These are phyloP conservation scores for Phytophthora nicotianae DNA, from an alignment of 352 stramenopile genomes.

Conservation along the genomic window DNA sequence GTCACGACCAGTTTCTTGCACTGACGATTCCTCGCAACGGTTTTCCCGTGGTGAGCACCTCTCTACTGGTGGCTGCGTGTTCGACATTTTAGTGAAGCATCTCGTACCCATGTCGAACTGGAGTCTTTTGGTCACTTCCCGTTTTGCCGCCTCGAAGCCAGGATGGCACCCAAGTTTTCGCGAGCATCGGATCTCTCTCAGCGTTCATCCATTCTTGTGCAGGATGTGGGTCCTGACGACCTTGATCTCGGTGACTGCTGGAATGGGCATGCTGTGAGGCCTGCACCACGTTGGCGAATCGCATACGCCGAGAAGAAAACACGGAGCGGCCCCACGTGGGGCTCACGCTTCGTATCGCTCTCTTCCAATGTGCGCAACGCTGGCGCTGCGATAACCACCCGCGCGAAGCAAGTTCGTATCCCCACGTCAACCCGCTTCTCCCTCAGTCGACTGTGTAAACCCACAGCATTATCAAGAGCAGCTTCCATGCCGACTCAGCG, in stretches of 20 bases:
- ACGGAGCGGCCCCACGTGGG: not conserved
- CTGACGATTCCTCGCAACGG: slow-evolving; percentile 16
- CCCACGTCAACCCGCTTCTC: slow-evolving; percentile 1
- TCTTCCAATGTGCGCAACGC: slow-evolving; percentile 18
- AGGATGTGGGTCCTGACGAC: slow-evolving; percentile 20
- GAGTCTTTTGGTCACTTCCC: slow-evolving; percentile 14
- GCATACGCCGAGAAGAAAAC: slow-evolving; percentile 17
- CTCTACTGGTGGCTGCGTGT: slow-evolving; percentile 4
- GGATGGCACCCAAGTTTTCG: slow-evolving; percentile 14
- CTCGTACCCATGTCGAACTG: slow-evolving; percentile 2
- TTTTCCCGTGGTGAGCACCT: slow-evolving; percentile 6
- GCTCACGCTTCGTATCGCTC: slow-evolving; percentile 18
- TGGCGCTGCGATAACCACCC: slow-evolving; percentile 9
- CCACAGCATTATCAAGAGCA: slow-evolving; percentile 9
- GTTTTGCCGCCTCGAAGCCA: slow-evolving; percentile 11
- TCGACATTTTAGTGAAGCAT: slow-evolving; percentile 17
- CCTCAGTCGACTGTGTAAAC: slow-evolving; percentile 6
- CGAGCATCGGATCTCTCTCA: not conserved
- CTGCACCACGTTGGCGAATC: slow-evolving; percentile 6
- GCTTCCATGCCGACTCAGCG: slow-evolving; percentile 12
- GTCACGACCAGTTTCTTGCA: slow-evolving; percentile 12
- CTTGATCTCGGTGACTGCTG: slow-evolving; percentile 15
- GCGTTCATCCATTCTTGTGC: slow-evolving; percentile 24
- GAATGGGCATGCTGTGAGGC: not conserved
- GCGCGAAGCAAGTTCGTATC: slow-evolving; percentile 23